phyloP scores from a whole-genome alignment of 2,329 filamentous ascomycete genomes.

The Cladosporium sp. region DNA sequence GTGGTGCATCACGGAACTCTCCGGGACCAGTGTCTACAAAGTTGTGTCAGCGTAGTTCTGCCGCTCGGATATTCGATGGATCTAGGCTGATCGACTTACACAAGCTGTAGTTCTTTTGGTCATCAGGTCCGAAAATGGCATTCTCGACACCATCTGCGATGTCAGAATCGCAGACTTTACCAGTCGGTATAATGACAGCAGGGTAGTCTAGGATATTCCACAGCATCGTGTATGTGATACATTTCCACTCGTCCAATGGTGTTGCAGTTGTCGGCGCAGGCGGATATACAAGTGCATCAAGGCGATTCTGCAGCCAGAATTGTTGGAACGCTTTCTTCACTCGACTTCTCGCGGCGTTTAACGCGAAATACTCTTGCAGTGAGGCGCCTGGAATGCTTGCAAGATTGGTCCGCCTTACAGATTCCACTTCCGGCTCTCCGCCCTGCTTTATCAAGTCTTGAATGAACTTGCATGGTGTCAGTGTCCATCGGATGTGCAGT shows the following conservation, averaged over 20 bases:
- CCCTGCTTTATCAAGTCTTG: slow-evolving; percentile 22
- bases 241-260: slow-evolving; percentile 47
- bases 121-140: slow-evolving; percentile 16
- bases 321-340: slow-evolving; percentile 21
- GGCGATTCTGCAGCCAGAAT: slow-evolving; percentile 18
- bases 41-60: background rate
- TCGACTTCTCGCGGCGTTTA: slow-evolving; percentile 22
- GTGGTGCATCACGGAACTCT: slow-evolving; percentile 31
- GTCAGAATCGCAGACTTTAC: slow-evolving; percentile 46
- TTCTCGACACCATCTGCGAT: slow-evolving; percentile 37
- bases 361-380: slow-evolving; percentile 23
- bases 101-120: slow-evolving; percentile 27
- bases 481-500: no score
- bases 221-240: slow-evolving; percentile 56
- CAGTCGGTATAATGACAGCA: slow-evolving; percentile 59
- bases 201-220: slow-evolving; percentile 71
- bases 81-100: slow-evolving; percentile 21
- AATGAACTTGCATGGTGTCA: slow-evolving; percentile 9
- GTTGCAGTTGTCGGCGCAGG: slow-evolving; percentile 55
- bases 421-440: slow-evolving; percentile 25
- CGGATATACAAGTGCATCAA: slow-evolving; percentile 64
- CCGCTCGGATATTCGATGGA: background rate
- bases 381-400: slow-evolving; percentile 23
- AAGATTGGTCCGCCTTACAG: slow-evolving; percentile 26
- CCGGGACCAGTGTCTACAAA: slow-evolving; percentile 34